Conservation (phyloP, 345 rosid species). For the Moricandia arvensis region DNA sequence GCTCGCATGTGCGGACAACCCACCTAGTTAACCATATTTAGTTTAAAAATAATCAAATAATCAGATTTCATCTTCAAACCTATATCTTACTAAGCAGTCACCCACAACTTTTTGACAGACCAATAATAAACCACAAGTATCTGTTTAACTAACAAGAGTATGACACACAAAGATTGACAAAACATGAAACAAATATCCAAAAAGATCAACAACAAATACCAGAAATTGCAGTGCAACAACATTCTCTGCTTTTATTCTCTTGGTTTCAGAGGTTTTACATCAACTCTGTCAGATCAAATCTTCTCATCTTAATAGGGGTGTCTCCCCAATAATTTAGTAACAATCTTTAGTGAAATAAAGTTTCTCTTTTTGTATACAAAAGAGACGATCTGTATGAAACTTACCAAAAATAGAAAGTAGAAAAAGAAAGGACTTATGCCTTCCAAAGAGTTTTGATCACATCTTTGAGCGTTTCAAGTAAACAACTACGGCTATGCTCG, state of each 20-base stretch:
- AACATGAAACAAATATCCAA: neutral
- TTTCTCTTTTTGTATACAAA: conserved; percentile 11
- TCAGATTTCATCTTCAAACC: too few species aligned
- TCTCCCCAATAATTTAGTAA: neutral
- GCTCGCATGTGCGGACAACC: too few species aligned
- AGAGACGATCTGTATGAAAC: conserved; percentile 4
- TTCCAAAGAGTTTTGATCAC: conserved; percentile 26
- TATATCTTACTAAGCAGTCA: too few species aligned
- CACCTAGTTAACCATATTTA: too few species aligned
- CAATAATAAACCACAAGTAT: too few species aligned
- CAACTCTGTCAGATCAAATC: conserved; percentile 7
- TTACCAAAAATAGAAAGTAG: conserved; percentile 4
- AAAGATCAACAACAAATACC: neutral
- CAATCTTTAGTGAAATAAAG: neutral
- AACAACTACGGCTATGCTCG: conserved; percentile 60
- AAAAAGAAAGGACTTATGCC: neutral
- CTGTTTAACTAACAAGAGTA: neutral
- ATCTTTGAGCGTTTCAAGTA: conserved; percentile 68
- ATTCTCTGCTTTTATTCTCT: conserved; percentile 9
- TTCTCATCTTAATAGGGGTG: neutral
- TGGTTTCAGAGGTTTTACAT: conserved; percentile 19
- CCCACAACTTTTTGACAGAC: too few species aligned
- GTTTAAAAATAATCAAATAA: too few species aligned
- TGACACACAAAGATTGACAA: neutral
- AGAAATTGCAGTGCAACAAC: conserved; percentile 8